These are phyloP conservation scores for Polychaeton citri DNA, from an alignment of 2,329 filamentous ascomycete genomes.

Conservation along the genomic window DNA sequence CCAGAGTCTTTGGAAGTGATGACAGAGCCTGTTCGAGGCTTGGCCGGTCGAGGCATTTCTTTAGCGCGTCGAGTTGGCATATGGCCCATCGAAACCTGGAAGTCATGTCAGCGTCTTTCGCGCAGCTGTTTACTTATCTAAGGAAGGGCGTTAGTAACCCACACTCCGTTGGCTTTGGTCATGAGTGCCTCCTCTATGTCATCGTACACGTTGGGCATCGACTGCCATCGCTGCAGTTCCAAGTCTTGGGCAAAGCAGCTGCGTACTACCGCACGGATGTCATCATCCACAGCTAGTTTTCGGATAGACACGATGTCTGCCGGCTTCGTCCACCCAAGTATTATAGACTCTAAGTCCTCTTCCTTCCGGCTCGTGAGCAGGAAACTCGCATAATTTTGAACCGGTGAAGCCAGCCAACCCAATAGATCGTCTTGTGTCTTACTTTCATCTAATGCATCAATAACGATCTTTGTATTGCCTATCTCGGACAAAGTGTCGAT, in stretches of 20 bases:
- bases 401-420: neutral
- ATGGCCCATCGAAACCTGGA: constrained; percentile 8
- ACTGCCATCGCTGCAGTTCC: neutral
- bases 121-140: neutral
- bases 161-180: constrained; percentile 1
- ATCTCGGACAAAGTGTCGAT: neutral
- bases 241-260: neutral
- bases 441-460: constrained; percentile 26
- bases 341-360: constrained; percentile 6
- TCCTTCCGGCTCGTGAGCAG: constrained; percentile 12
- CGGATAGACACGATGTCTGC: neutral
- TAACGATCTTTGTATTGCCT: constrained; percentile 6
- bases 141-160: neutral
- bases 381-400: constrained; percentile 7
- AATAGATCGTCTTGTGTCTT: constrained; percentile 5
- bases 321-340: constrained; percentile 1
- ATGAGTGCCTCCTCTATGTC: neutral
- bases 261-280: neutral
- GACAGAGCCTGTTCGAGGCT: constrained; percentile 21
- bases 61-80: constrained; percentile 7
- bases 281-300: too few species aligned
- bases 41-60: constrained; percentile 12
- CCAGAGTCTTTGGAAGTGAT: constrained; percentile 12
- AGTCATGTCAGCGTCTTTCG: neutral
- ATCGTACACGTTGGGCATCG: neutral